Evolutionary conservation across 2,329 filamentous ascomycete species (phyloP).

Genomic region (Aspergillus bombycis): DNA sequence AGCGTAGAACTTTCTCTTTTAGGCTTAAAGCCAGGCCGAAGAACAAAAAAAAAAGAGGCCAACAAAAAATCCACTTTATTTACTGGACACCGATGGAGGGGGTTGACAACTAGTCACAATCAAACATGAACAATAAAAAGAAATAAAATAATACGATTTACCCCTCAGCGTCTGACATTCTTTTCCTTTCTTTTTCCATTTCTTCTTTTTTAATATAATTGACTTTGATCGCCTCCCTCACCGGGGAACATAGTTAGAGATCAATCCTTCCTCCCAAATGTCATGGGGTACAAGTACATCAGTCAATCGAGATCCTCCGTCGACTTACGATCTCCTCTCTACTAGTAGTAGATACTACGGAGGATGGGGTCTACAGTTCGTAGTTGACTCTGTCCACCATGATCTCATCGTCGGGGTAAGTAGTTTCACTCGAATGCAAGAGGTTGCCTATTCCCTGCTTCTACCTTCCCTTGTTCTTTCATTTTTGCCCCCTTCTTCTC

Average conservation of each 20-base stretch:
- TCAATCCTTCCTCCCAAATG: background rate
- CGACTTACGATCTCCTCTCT: background rate
- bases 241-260: background rate
- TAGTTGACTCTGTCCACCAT: background rate
- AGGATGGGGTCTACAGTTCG: background rate
- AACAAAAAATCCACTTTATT: slow-evolving; percentile 1
- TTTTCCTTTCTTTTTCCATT: background rate
- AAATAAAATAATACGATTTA: background rate
- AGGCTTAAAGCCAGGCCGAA: background rate
- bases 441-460: slow-evolving; percentile 11
- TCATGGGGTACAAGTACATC: background rate
- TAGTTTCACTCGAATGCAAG: background rate
- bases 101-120: background rate
- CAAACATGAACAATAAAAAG: background rate
- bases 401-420: background rate
- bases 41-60: background rate
- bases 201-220: slow-evolving; percentile 3
- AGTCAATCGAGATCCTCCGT: background rate
- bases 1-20: slow-evolving; percentile 4
- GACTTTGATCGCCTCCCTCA: background rate
- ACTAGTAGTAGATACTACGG: too few species aligned
- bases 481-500: slow-evolving; percentile 21
- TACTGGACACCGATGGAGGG: background rate
- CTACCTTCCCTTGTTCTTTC: slow-evolving; percentile 14
- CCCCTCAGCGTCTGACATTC: background rate